Evolutionary conservation across 805 yeast species (phyloP), one percentile per base, ranked within the genome.

Genomic region (Monosporozyma siamensis): DNA sequence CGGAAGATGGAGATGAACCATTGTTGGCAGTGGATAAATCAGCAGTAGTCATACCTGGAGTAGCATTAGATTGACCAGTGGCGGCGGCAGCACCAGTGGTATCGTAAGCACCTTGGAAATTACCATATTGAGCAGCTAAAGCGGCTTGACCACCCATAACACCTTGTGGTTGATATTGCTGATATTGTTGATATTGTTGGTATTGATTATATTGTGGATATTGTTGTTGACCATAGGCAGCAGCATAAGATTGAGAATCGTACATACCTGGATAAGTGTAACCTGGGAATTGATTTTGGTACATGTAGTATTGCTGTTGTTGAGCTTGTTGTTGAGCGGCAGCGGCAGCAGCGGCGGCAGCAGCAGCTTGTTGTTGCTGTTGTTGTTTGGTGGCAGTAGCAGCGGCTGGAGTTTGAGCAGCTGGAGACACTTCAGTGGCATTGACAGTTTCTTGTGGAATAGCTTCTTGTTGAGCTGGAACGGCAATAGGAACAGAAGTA

Each of bases 211-310:
- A 55, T 46, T 58, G 63, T 41, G 56, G 55, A 48, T 61, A 59
- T 47, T 61, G 65, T 44, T 59, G 63, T 42, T 55, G 58, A 30
- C 52, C 54, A 42, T 56, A 57, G 34, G 54, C 59, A 46, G 44
- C 44, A 24, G 44, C 41, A 32, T 42, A 42, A 17, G 56, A 58
- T 50, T 59, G 66, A 26, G 55, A 49, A 44, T 59, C 66, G 39
- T 53, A 61, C 61, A 60, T 58, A 34, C 62, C 65, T 34, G 66
- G 66, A 44, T 61, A 60, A 29, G 61, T 55, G 45, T 59, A 61
- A 34, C 65, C 66, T 38, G 65, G 65, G 49, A 58, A 61, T 46
- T 61, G 65, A 42, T 56, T 56, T 48, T 61, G 66, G 42, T 61
- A 60, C 64, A 59, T 58, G 45, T 59, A 61, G 43, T 60, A 61